These are phyloP conservation scores for Yarrowia alimentaria DNA, from an alignment of 805 yeast species.

Conservation along the genomic window DNA sequence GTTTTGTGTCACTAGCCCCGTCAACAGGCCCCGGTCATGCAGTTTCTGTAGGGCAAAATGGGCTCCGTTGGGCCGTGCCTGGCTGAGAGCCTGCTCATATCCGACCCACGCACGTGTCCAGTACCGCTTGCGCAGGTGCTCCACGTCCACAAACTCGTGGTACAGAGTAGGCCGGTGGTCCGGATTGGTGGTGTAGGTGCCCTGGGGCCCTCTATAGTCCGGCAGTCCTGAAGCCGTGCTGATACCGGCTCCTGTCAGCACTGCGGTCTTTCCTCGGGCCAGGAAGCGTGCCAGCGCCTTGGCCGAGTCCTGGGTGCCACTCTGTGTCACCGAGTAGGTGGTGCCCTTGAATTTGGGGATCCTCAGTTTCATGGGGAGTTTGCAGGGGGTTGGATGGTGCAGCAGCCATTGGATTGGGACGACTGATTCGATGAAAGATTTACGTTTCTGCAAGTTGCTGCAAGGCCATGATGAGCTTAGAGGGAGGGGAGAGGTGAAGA, in stretches of 20 bases:
- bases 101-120: conserved; percentile 26
- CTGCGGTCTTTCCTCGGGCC: not conserved
- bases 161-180: conserved; percentile 22
- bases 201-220: conserved; percentile 48
- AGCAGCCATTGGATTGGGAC: not conserved
- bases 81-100: conserved; percentile 15
- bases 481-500: too few species aligned
- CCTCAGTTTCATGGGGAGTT: conserved; percentile 1
- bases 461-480: too few species aligned
- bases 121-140: conserved; percentile 18
- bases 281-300: conserved; percentile 5
- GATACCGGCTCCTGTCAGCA: conserved; percentile 82
- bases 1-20: conserved; percentile 17
- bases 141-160: conserved; percentile 14
- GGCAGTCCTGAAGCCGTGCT: conserved; percentile 95
- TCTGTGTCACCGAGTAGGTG: conserved; percentile 2
- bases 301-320: not conserved
- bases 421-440: too few species aligned
- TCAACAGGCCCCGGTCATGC: too few species aligned
- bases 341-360: conserved; percentile 17
- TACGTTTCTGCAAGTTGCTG: too few species aligned
- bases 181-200: conserved; percentile 19
- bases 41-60: too few species aligned
- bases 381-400: too few species aligned
- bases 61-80: conserved; percentile 11